Percentiles rank a stretch among this genome's conserved stretches.
phyloP scores from a whole-genome alignment of 2,329 filamentous ascomycete genomes.

The Aspergillus pseudoglaucus region DNA sequence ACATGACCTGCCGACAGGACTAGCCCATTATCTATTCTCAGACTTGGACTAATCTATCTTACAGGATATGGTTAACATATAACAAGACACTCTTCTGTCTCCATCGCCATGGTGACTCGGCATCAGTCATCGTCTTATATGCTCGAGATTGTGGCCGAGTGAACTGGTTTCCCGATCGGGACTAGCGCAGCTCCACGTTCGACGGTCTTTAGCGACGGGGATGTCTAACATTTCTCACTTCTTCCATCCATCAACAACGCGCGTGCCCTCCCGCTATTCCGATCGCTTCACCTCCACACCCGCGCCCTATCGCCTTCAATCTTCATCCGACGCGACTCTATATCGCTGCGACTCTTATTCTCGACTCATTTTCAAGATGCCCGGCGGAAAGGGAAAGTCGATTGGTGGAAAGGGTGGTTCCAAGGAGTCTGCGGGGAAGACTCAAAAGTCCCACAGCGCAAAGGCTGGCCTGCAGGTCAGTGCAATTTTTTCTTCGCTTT shows the following conservation, averaged over 20 bases:
- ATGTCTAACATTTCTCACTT: conserved; percentile 35
- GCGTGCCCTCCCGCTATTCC: conserved; percentile 21
- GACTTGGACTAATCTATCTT: conserved; percentile 1
- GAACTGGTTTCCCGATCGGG: conserved; percentile 26
- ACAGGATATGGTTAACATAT: not conserved
- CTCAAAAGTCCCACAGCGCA: conserved; percentile 87
- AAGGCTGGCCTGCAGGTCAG: conserved; percentile 93
- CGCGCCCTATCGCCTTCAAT: conserved; percentile 15
- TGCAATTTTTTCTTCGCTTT: conserved; percentile 18
- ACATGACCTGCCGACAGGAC: not conserved
- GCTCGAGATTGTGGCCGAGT: conserved; percentile 9
- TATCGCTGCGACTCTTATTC: conserved; percentile 20
- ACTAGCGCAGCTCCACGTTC: conserved; percentile 26
- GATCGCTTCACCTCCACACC: conserved; percentile 24
- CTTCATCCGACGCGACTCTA: conserved; percentile 20
- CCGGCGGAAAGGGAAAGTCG: conserved; percentile 91
- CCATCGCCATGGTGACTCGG: not conserved
- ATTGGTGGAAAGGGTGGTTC: conserved; percentile 85
- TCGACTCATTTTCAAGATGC: conserved; percentile 44
- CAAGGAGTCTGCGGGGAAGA: conserved; percentile 76
- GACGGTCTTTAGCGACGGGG: conserved; percentile 31
- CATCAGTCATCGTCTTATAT: not conserved
- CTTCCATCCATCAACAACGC: conserved; percentile 40
- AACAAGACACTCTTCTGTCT: not conserved
- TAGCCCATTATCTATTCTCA: not conserved